Evolutionary conservation across 257 asterid genomes (phyloP), one percentile per base, ranked within the genome.

Genomic region (Buddleja alternifolia): DNA sequence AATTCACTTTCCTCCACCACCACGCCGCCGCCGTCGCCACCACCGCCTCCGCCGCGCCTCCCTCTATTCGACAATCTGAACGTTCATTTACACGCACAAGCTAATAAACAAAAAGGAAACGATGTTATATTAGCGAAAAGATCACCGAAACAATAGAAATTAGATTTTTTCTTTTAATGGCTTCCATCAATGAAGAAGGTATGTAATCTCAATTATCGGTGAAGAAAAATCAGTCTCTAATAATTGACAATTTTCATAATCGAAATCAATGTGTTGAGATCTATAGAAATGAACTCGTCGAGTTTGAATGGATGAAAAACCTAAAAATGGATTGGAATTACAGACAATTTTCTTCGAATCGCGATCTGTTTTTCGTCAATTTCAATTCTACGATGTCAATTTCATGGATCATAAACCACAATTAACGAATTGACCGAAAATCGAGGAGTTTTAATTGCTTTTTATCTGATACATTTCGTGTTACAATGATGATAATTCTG

Each of bases 21-120:
- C 74, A 34, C n/a, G n/a, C 78, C 75, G 16, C 32, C 81, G 15
- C 71, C 60, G 16, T 20, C 68, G 5, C 63, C 32, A 1, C 70
- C 72, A 24, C 78, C 72, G 12, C 23, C 79, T 42, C 68, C 64
- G 40, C 29, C 69, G 9, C 70, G 14, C 3, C 37, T 20, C 51
- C 52, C 6, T 23, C 32, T n/a, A 40, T 10, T 21, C 29, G 45
- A 11, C 60, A 17, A 17, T 7, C 32, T 17, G 44, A 25, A 4
- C 9, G 24, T 32, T 1, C 16, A 45, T 24, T 6, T 21, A 21
- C 34, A 29, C 10, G 4, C 8, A 1, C 46, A 7, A 45, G 19
- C 44, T 23, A 20, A 40, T 11, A 41, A 60, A 51, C 45, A 20
- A 51, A 20, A 61, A 36, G 4, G 32, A 29, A 11, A 8, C 12